Evolutionary conservation across 2,329 filamentous ascomycete species (phyloP).

Genomic region (Fusarium sp.): DNA sequence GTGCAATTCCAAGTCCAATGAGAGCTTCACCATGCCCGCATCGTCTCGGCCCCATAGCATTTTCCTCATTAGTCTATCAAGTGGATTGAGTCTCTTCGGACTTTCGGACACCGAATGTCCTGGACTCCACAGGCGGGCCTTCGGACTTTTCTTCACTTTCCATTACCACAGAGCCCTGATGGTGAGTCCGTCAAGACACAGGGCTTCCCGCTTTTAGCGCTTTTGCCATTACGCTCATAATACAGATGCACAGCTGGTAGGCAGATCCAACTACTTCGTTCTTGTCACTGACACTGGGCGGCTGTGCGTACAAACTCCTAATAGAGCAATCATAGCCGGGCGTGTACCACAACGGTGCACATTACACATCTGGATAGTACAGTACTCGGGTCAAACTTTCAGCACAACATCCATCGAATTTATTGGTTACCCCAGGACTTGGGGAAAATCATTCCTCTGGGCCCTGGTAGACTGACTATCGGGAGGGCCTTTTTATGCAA

Average conservation of each 20-base stretch:
- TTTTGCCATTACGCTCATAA: not conserved
- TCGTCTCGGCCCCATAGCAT: conserved; percentile 1
- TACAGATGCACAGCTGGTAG: not conserved
- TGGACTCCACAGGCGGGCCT: not conserved
- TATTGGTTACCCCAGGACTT: not conserved
- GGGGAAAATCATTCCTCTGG: not conserved
- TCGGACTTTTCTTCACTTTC: conserved; percentile 20
- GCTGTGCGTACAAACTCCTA: not conserved
- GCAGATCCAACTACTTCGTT: not conserved
- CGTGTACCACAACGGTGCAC: not conserved
- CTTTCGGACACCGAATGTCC: conserved; percentile 32
- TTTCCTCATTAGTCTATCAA: not conserved
- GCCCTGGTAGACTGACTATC: no score
- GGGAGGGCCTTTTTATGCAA: not conserved
- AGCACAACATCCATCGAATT: not conserved
- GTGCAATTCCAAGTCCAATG: not conserved
- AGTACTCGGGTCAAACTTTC: not conserved
- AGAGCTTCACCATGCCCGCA: conserved; percentile 5
- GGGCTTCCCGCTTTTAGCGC: not conserved
- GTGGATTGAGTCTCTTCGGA: conserved; percentile 42
- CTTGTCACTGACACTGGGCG: not conserved
- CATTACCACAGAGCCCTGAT: not conserved
- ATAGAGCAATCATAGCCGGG: not conserved
- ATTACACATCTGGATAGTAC: not conserved
- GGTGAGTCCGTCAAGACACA: not conserved